These are phyloP conservation scores for Fraxinus cuspidata DNA, from an alignment of 257 asterid species.

Conservation along the genomic window DNA sequence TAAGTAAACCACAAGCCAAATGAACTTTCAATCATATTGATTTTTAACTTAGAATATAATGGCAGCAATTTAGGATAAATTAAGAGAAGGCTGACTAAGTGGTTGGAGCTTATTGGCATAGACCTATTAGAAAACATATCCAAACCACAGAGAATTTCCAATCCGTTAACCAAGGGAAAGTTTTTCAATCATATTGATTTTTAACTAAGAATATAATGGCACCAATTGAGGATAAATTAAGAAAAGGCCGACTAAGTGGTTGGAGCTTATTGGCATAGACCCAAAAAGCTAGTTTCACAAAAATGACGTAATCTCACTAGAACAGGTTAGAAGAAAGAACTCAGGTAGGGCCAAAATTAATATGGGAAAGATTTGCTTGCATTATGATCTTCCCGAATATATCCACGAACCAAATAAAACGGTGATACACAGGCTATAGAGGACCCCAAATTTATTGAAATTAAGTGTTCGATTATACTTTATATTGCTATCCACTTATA, in stretches of 20 bases:
- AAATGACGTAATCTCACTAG: background rate
- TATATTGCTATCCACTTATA: background rate
- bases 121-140: background rate
- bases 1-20: constrained; percentile 2
- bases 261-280: background rate
- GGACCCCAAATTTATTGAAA: background rate
- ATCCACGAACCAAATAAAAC: background rate
- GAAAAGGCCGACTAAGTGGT: background rate
- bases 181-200: background rate
- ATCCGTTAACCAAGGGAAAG: background rate
- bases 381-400: background rate
- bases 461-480: background rate
- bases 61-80: no score
- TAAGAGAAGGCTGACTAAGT: no score
- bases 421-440: background rate
- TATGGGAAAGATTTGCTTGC: background rate
- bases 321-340: background rate
- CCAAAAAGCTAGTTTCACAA: background rate
- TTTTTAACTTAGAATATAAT: no score
- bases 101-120: no score
- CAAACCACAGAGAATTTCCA: background rate
- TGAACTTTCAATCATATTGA: no score
- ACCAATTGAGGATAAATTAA: background rate
- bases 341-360: background rate
- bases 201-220: background rate